Base-by-base conservation (phyloP, 2,329 filamentous ascomycete genomes). In the Drechslerella dactyloides region DNA sequence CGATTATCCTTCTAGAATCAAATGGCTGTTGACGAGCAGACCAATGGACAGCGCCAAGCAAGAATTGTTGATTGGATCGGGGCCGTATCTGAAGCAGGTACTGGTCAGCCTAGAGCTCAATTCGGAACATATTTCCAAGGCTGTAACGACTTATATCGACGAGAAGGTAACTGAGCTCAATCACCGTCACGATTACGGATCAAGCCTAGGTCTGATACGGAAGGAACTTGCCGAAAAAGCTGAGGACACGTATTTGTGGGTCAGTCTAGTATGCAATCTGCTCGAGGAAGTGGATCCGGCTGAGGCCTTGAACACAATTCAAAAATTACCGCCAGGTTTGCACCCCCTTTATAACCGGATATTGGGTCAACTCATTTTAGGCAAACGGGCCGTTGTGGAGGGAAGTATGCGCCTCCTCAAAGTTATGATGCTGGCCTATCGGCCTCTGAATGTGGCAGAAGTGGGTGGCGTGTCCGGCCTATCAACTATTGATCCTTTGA, bases 11-110 rank as follows among this genome's bases (percentile, higher is more conserved):
- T 73, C 62, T 13, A 76, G 74, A 58, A 68, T 78, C 27, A 78
- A 78, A 65, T 78, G 76, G 77, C 23, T 78, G 7, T 74, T 78
- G 50, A 78, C 76, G 54, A 78, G 77, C 57, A 75, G 76, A 61
- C 77, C 76, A 23, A 70, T 75, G 42, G 74, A 77, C 24, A 61
- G 44, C 40, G 75, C 74, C 64, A 75, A 77, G 44, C 61, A 55
- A 44, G 69, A 55, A 37, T 72, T 78, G 42, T 40, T 77, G 60
- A 58, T 72, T 73, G 73, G 73, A 10, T 73, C 73, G 61, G n/a
- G n/a, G n/a, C n/a, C n/a, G n/a, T n/a, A n/a, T n/a, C n/a, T n/a
- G n/a, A 75, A 77, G 33, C 74, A 76, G 51, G 44, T 61, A 17
- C 35, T 35, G 24, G 63, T 76, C 40, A 76, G 74, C 69, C 50